Evolutionary conservation across 208 protist genomes (phyloP), one percentile per base, ranked within the genome.

Genomic region (Tritrichomonas musculus): DNA sequence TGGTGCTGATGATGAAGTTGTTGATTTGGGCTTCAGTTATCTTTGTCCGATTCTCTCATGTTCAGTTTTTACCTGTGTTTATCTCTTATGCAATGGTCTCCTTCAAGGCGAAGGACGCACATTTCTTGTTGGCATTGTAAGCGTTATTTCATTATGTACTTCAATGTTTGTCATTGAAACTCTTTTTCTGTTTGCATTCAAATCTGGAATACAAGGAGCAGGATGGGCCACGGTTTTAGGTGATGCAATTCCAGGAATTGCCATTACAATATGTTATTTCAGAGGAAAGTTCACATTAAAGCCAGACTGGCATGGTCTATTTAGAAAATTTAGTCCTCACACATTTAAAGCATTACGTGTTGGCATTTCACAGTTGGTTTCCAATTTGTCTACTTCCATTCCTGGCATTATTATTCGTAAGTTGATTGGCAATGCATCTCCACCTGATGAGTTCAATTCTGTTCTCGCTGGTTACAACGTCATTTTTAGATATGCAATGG

Each of bases 91-190:
- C 17, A 8, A 36, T 17, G 77, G 77, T 20, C 41, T 53, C 41
- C 47, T 88, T 53, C 77, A 88, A 57, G 77, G 47, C 33, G 77
- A 88, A 88, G 77, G 77, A 13, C 41, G 77, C 8, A 57, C 77
- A 53, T 33, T 39, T 0, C 30, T 88, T n/a, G 0, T 88, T 57
- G 77, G 77, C 14, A 60, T 88, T 2, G 17, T 88, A 3, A 39
- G 33, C 27, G 39, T 57, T 1, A 20, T 27, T 39, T 27, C 25
- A 17, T 53, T 53, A 1, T 0, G 22, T 39, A 0, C 27, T 5
- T 27, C 4, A 11, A 88, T 88, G 77, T 44, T 14, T 39, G 47
- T 33, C 5, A 17, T 88, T 30, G 27, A 88, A 27, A 25, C 77
- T 27, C 8, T 57, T 1, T 88, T 88, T 20, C 17, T 88, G 13